Evolutionary conservation across 2,329 filamentous ascomycete genomes (phyloP), one percentile per base, ranked within the genome.

Genomic region (Hymenoscyphus albidus): DNA sequence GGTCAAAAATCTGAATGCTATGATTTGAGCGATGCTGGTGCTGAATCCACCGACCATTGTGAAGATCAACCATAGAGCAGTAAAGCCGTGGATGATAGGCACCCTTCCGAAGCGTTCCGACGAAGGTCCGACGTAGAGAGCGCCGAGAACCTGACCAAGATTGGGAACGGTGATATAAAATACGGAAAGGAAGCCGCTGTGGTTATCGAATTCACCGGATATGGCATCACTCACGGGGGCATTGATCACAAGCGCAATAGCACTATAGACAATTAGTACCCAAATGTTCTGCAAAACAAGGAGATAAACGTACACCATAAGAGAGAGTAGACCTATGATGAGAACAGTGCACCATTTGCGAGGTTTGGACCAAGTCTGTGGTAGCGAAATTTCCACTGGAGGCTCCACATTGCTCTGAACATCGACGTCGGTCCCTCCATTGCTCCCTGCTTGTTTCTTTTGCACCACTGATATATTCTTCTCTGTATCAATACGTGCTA

Each of bases 161-260:
- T 58, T 77, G 73, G 65, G 70, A 14, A 67, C 59, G 12, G 78
- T 78, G 12, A 91, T 85, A 63, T 88, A 85, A 60, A 92, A 87
- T 0, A 85, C 82, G 0, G 82, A 83, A 1, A 91, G 78, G 40
- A 42, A 42, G 40, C 40, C 40, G 40, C 40, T 42, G 10, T 42
- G 3, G 10, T 42, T 42, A 10, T 42, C 6, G 40, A 42, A 42
- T 10, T 42, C 40, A 4, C 9, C 40, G 40, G 40, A 42, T 5
- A 42, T 42, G 40, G 40, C 40, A 16, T 42, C 10, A 10, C 40
- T 42, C 40, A 5, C 40, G 5, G 40, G 40, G 40, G 40, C 3
- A 42, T 42, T 42, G 13, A 42, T 42, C 13, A 42, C 40, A 42
- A 42, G 40, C 40, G 40, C 40, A 42, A 42, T 42, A 42, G 40